Percentiles rank a stretch among this genome's conserved stretches.
These are phyloP conservation scores for Arachis hypogaea DNA, from an alignment of 306 rosid species.

Conservation along the genomic window DNA sequence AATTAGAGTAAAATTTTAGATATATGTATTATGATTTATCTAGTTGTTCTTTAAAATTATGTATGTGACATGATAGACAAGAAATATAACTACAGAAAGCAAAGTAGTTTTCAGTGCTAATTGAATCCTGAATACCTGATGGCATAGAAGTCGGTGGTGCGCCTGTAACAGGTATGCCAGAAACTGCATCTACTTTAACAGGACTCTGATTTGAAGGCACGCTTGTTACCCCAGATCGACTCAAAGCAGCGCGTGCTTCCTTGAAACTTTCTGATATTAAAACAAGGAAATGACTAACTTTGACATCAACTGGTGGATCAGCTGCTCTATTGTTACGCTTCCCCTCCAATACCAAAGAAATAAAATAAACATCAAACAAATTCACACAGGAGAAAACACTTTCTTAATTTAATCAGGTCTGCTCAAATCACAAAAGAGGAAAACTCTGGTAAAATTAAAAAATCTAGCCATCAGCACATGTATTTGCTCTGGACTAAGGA, in stretches of 20 bases:
- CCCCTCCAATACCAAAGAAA: slow-evolving; percentile 68
- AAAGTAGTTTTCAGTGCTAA: too few species aligned
- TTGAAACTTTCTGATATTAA: slow-evolving; percentile 83
- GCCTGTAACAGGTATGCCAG: slow-evolving; percentile 73
- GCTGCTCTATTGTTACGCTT: slow-evolving; percentile 66
- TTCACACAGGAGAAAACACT: slow-evolving; percentile 7
- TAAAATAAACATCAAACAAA: slow-evolving; percentile 30
- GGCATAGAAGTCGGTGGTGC: slow-evolving; percentile 74
- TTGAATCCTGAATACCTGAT: slow-evolving; percentile 55
- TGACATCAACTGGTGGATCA: slow-evolving; percentile 75
- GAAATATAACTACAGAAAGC: neutral
- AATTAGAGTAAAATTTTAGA: slow-evolving; percentile 12
- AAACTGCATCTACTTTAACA: slow-evolving; percentile 77
- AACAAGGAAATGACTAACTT: slow-evolving; percentile 68
- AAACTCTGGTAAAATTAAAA: neutral
- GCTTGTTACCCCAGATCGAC: slow-evolving; percentile 76
- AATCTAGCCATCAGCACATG: neutral
- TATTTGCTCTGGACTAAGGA: neutral
- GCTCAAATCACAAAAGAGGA: slow-evolving; percentile 10
- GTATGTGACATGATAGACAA: neutral
- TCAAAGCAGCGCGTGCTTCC: slow-evolving; percentile 82
- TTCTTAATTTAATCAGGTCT: neutral
- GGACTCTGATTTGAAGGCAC: slow-evolving; percentile 80
- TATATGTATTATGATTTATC: neutral
- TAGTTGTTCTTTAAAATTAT: slow-evolving; percentile 17